Base-by-base conservation (phyloP, 108 stramenopile species). In the Fistulifera pelliculosa region DNA sequence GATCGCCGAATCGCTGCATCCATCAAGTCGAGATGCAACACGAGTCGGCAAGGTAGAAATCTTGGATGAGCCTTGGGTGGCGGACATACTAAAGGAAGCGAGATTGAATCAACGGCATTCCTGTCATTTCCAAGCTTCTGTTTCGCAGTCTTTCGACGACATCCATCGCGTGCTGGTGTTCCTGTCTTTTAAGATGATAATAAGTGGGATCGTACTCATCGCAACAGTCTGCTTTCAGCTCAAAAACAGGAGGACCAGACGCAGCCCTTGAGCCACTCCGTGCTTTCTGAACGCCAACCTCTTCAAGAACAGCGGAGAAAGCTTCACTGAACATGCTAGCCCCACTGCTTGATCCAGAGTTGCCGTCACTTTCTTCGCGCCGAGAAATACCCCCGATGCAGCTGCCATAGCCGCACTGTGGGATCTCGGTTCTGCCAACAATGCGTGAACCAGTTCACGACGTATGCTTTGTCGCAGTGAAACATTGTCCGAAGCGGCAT, bases 131-230 rank as follows among this genome's bases (percentile, higher is more conserved):
- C 50, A 8, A 72, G 43, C 57, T 93, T 89, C 47, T 73, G 76
- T 59, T 74, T 44, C 91, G 68, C 53, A 87, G 58, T 24, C 75
- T 68, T 49, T 81, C 81, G 52, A 94, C 76, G 47, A 74, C 85
- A 61, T 94, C 93, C 89, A 92, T 90, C 5, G 95, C 95, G 55
- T 92, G 87, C 51, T 96, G 95, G 56, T 96, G 95, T n/a, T 90
- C 88, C 47, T 82, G 77, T 27, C 74, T 70, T 50, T 79, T 74
- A 44, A 92, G 55, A 56, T 93, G 94, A 61, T 75, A 90, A 60
- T 87, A 95, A 10, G 83, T 77, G 17, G 94, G 90, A 60, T 95
- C 94, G 51, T 95, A 95, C 58, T 93, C 94, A 23, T 89, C 76
- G 45, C 90, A 89, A 23, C 67, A 74, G 14, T 81, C 72, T 15